Evolutionary conservation across 306 rosid genomes (phyloP).

Genomic region (Rubus parviflorus): DNA sequence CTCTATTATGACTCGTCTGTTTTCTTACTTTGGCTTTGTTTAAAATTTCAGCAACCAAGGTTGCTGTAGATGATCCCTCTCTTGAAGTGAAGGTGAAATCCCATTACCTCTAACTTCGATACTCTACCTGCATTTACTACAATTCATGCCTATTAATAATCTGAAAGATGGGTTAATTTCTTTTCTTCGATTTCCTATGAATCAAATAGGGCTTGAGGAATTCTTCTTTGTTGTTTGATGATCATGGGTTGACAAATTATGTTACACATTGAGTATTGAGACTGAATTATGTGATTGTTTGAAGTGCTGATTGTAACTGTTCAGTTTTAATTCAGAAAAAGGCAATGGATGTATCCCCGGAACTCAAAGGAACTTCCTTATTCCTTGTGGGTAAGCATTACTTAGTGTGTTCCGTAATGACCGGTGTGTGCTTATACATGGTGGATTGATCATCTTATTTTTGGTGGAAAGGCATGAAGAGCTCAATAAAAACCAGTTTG

Average conservation of each 20-base stretch:
- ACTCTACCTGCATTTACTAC: slow-evolving; percentile 12
- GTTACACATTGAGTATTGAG: not conserved
- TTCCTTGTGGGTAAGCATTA: slow-evolving; percentile 77
- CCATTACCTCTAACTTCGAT: slow-evolving; percentile 1
- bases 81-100: slow-evolving; percentile 65
- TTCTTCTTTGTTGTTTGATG: not conserved
- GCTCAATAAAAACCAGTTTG: slow-evolving; percentile 62
- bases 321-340: slow-evolving; percentile 68
- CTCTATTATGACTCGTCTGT: not conserved
- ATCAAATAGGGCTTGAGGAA: not conserved
- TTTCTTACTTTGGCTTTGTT: not conserved
- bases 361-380: slow-evolving; percentile 82
- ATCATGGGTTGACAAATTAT: not conserved
- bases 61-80: slow-evolving; percentile 42
- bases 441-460: not conserved
- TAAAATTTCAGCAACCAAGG: slow-evolving; percentile 39
- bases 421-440: not conserved
- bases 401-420: slow-evolving; percentile 5
- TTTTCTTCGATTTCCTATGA: too few relatives aligned
- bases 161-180: too few relatives aligned
- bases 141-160: not conserved
- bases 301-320: slow-evolving; percentile 54
- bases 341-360: slow-evolving; percentile 67
- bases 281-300: slow-evolving; percentile 24
- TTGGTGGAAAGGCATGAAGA: slow-evolving; percentile 60